Evolutionary conservation across 257 asterid genomes (phyloP), one percentile per base, ranked within the genome.

Genomic region (Plectranthus barbatus): DNA sequence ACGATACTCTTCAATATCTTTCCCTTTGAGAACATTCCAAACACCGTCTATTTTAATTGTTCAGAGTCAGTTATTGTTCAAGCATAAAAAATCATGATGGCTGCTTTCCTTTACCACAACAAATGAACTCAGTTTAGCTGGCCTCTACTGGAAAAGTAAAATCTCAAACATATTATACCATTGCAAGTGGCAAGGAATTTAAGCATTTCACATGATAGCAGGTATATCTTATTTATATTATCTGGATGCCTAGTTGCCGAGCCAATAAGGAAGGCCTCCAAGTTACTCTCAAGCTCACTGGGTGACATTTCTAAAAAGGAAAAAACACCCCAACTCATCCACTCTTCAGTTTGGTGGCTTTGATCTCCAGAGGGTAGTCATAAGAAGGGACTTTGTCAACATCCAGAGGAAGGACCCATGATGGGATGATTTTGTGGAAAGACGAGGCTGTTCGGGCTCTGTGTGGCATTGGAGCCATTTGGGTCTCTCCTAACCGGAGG

Each of bases 401-500:
- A 15, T 39, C 44, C 47, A 14, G 77, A 78, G 23, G 88, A 79
- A 50, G 76, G 14, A 66, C 48, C 69, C 34, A 24, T 19, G 78
- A 73, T 71, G 94, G 95, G 34, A 68, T 72, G 40, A 72, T 82
- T 69, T 46, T 84, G 76, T 77, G 81, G 12, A 72, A 79, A 68
- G 77, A 79, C 20, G 83, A 76, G 46, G 79, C 83, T 37, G 65
- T 79, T 19, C 86, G 89, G 40, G 98, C 95, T 40, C 17, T 48
- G 26, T 88, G 95, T 49, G 98, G 98, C 57, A 68, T 91, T 73
- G 82, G 94, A 78, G 94, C 96, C 79, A 84, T 91, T 81, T 91
- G 98, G 96, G 95, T 86, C 60, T 26, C 88, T 63, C 90, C 86
- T 45, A 77, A 77, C 74, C 76, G 97, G 69, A 86, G 97, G 70